Evolutionary conservation across 805 yeast genomes (phyloP).

Genomic region (Schizosaccharomyces lindneri): DNA sequence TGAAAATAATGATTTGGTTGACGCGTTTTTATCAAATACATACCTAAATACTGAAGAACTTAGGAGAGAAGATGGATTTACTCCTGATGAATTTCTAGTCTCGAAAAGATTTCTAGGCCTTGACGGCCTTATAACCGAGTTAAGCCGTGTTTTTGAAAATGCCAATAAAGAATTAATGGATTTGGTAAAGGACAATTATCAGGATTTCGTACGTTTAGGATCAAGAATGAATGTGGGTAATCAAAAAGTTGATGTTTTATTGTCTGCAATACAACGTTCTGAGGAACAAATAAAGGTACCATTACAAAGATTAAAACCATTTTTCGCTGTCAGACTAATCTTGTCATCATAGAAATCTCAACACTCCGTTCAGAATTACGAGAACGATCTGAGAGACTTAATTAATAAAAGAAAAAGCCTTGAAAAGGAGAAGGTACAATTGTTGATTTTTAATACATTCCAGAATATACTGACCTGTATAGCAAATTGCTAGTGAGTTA

Average conservation of each 20-base stretch:
- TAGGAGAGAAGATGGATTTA: background rate
- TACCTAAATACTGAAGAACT: background rate
- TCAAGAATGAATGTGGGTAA: background rate
- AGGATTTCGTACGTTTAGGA: background rate
- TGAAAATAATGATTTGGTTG: background rate
- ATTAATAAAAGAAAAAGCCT: background rate
- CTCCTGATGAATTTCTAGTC: background rate
- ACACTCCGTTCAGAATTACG: too few relatives aligned
- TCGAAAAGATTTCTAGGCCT: background rate
- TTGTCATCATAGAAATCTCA: too few relatives aligned
- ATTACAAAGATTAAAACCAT: background rate
- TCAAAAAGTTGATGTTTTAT: background rate
- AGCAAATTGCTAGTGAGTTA: background rate
- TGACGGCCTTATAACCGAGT: background rate
- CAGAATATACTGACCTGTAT: background rate
- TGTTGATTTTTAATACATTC: background rate
- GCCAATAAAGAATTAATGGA: background rate
- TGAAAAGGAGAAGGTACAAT: background rate
- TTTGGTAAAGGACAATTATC: background rate
- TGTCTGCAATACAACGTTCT: background rate
- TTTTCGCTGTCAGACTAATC: too few relatives aligned
- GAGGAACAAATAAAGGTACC: background rate
- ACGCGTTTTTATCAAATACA: background rate
- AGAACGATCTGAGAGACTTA: background rate
- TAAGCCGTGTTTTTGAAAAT: background rate